These are phyloP conservation scores for Phyllostachys edulis DNA, from an alignment of 176 grass and related monocot genomes.

Conservation along the genomic window DNA sequence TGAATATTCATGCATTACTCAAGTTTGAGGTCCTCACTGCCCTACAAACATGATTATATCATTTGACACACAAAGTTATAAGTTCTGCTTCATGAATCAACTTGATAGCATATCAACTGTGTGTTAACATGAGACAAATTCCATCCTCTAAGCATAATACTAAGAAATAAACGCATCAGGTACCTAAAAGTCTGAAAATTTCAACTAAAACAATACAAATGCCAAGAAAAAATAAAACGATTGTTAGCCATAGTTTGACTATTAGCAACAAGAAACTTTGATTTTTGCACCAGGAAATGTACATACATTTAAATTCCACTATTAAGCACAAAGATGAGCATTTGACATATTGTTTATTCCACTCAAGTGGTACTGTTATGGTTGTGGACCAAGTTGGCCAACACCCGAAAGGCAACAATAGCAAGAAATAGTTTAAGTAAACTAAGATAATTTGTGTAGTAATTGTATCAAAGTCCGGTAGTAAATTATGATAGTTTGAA, in stretches of 20 bases:
- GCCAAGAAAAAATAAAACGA: neutral
- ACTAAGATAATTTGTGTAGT: too few relatives aligned
- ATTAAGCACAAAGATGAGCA: neutral
- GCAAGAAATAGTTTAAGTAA: too few relatives aligned
- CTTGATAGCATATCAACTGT: too few relatives aligned
- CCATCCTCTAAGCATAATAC: neutral
- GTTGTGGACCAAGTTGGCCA: too few relatives aligned
- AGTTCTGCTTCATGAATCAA: neutral
- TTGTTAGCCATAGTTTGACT: neutral
- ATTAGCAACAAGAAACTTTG: neutral
- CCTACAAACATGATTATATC: slow-evolving; percentile 37
- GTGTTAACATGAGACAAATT: neutral
- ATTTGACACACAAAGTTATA: neutral
- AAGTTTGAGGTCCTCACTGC: slow-evolving; percentile 54
- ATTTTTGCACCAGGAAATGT: neutral
- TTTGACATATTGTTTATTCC: neutral
- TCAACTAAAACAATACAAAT: neutral
- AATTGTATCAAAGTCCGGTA: too few relatives aligned
- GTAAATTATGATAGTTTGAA: too few relatives aligned
- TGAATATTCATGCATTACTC: slow-evolving; percentile 23
- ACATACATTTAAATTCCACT: neutral
- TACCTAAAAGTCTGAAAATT: neutral
- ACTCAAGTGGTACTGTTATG: neutral
- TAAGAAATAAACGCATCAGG: neutral
- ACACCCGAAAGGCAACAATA: too few relatives aligned